Conservation (phyloP, 305 asterid species). For the Fraxinus platypoda region DNA sequence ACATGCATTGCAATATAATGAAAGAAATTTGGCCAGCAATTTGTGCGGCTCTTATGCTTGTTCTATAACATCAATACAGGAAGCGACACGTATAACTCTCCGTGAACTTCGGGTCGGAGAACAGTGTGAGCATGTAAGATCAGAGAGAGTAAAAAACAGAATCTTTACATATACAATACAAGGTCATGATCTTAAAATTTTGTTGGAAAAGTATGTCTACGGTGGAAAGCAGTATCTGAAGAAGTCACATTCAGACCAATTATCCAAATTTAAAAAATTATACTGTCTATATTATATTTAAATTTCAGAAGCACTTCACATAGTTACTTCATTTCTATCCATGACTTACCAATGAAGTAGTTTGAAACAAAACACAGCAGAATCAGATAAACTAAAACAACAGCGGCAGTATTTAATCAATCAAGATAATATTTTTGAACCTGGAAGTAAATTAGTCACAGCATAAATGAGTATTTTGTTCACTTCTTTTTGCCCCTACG, state of each 20-base stretch:
- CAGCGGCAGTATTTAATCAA: background rate
- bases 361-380: background rate
- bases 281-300: background rate
- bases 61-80: constrained; percentile 13
- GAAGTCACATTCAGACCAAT: background rate
- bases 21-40: constrained; percentile 9
- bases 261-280: background rate
- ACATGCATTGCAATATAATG: background rate
- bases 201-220: background rate
- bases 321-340: background rate
- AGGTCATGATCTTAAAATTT: background rate
- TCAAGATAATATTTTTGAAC: background rate
- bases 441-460: background rate
- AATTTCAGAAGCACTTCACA: background rate
- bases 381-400: background rate
- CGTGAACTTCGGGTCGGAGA: constrained; percentile 12
- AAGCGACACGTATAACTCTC: constrained; percentile 8
- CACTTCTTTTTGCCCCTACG: background rate
- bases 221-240: background rate
- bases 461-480: background rate
- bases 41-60: background rate
- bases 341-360: background rate
- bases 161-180: background rate
- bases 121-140: background rate
- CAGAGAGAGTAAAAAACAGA: background rate